A percentile compares a stretch with the other conserved stretches of the same genome.
Evolutionary conservation across 331 rosid species (phyloP).

Genomic region (Ulmus americana): DNA sequence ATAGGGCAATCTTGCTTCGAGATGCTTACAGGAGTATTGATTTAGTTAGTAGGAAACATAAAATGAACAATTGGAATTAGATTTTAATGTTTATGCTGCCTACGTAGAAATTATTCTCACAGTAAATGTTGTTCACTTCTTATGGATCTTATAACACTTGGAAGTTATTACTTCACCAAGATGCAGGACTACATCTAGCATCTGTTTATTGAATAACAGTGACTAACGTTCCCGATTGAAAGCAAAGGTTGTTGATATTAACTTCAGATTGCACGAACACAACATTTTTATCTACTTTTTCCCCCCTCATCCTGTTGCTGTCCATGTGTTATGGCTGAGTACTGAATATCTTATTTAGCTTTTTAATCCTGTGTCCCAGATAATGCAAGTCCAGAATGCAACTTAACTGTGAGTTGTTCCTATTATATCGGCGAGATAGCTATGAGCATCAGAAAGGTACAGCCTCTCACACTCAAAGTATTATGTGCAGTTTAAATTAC

Average conservation of each 20-base stretch:
- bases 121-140: not conserved
- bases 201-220: not conserved
- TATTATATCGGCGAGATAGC: constrained; percentile 88
- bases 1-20: too few relatives aligned
- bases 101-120: not conserved
- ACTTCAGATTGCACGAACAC: not conserved
- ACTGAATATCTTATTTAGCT: not conserved
- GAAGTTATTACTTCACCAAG: not conserved
- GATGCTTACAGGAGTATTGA: too few relatives aligned
- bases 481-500: too few relatives aligned
- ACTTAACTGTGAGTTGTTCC: constrained; percentile 66
- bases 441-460: constrained; percentile 90
- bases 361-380: constrained; percentile 36
- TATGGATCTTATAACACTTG: not conserved
- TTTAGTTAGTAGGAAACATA: too few relatives aligned
- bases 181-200: not conserved
- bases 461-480: not conserved
- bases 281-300: not conserved
- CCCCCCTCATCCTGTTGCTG: not conserved
- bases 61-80: not conserved
- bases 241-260: not conserved
- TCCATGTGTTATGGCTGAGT: not conserved
- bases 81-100: not conserved
- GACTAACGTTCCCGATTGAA: not conserved
- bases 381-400: constrained; percentile 70